Evolutionary conservation across 805 yeast genomes (phyloP).

Genomic region (Priceomyces melissophilus): DNA sequence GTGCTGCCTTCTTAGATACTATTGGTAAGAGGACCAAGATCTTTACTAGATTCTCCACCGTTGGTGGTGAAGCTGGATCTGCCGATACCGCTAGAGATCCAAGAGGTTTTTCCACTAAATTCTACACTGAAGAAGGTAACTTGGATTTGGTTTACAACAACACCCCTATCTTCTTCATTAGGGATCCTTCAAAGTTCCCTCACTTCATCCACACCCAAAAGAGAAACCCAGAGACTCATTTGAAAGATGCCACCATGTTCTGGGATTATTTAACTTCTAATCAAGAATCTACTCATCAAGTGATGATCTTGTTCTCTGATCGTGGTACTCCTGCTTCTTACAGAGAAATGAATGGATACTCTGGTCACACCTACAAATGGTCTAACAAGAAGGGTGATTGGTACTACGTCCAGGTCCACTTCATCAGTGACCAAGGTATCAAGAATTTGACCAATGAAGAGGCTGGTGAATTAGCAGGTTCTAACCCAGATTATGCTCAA

Average conservation of each 20-base stretch:
- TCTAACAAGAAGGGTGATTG: slow-evolving; percentile 70
- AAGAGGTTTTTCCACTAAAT: slow-evolving; percentile 77
- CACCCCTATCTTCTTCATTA: slow-evolving; percentile 79
- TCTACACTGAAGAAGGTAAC: slow-evolving; percentile 82
- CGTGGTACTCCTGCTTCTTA: slow-evolving; percentile 77
- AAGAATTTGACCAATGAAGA: slow-evolving; percentile 56
- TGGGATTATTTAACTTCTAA: slow-evolving; percentile 80
- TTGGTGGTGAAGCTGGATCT: slow-evolving; percentile 81
- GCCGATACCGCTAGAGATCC: slow-evolving; percentile 87
- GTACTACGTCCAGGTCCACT: slow-evolving; percentile 76
- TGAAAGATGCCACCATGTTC: slow-evolving; percentile 76
- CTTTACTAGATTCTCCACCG: slow-evolving; percentile 78
- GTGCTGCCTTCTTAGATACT: slow-evolving; percentile 64
- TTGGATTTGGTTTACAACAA: slow-evolving; percentile 83
- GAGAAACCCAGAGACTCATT: slow-evolving; percentile 77
- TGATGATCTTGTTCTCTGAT: slow-evolving; percentile 69
- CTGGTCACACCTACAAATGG: slow-evolving; percentile 85
- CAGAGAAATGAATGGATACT: slow-evolving; percentile 80
- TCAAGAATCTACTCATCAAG: slow-evolving; percentile 74
- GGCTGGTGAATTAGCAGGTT: slow-evolving; percentile 64
- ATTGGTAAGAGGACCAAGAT: slow-evolving; percentile 79
- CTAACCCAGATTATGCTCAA: slow-evolving; percentile 80
- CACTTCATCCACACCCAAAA: slow-evolving; percentile 87
- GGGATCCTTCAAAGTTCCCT: slow-evolving; percentile 85
- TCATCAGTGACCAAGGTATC: slow-evolving; percentile 62